phyloP scores from a whole-genome alignment of 2,329 filamentous ascomycete species.

The Paracoccidioides lutzii region DNA sequence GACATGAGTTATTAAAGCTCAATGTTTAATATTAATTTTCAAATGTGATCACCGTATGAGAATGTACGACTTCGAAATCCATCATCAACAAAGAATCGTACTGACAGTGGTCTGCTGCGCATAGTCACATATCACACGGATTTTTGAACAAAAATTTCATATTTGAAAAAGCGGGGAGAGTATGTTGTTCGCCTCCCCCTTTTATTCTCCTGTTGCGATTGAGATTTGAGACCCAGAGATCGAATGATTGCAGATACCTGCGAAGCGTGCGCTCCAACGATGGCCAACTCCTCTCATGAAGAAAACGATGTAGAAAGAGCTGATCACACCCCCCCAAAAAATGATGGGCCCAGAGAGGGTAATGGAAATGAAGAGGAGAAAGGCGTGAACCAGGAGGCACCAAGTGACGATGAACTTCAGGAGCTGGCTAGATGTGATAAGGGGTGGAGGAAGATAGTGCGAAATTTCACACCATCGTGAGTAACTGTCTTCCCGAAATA shows the following conservation, averaged over 20 bases:
- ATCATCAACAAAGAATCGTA: no score
- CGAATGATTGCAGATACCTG: neutral
- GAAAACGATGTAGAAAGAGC: neutral
- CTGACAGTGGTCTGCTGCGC: no score
- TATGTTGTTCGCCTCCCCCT: no score
- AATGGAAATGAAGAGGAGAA: neutral
- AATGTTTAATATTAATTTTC: no score
- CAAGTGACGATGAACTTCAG: slow-evolving; percentile 1
- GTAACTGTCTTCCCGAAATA: neutral
- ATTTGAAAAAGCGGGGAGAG: no score
- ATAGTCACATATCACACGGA: no score
- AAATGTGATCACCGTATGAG: no score
- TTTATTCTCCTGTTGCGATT: no score
- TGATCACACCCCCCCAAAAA: neutral
- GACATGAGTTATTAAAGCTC: no score
- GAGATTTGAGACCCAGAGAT: no score
- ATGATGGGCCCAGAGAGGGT: neutral
- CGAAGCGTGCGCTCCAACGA: neutral
- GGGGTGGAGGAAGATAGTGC: slow-evolving; percentile 14
- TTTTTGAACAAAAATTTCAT: no score
- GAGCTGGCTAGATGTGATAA: slow-evolving; percentile 7
- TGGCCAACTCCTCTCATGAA: neutral
- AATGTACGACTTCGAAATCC: no score
- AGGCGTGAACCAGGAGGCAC: neutral
- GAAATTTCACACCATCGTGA: slow-evolving; percentile 18